Evolutionary conservation across 2,329 filamentous ascomycete genomes (phyloP).

Genomic region (Verticillium tricorpus): DNA sequence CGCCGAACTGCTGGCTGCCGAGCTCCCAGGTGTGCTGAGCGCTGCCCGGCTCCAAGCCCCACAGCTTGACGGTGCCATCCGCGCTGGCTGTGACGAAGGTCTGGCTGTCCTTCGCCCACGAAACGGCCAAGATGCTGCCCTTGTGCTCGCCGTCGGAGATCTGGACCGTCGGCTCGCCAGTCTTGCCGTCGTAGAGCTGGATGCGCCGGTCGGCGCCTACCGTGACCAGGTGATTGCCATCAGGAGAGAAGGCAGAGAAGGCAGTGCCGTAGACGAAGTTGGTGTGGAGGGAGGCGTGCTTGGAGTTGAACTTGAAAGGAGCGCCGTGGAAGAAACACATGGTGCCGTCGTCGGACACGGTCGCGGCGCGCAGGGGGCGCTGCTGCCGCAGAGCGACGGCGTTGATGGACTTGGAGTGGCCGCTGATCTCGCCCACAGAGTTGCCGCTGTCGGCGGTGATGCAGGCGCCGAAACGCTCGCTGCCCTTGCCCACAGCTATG

Average conservation of each 20-base stretch:
- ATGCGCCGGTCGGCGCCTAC: conserved; percentile 92
- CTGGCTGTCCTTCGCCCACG: conserved; percentile 84
- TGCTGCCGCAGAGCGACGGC: conserved; percentile 85
- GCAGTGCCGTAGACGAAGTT: conserved; percentile 85
- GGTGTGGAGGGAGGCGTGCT: conserved; percentile 71
- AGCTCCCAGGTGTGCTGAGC: conserved; percentile 79
- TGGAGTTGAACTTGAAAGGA: conserved; percentile 94
- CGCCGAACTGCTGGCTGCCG: conserved; percentile 90
- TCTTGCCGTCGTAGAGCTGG: conserved; percentile 95
- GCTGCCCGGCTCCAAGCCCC: conserved; percentile 80
- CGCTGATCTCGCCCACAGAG: conserved; percentile 88
- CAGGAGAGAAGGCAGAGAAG: conserved; percentile 89
- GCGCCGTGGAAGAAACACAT: conserved; percentile 91
- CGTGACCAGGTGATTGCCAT: conserved; percentile 75
- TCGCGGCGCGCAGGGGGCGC: conserved; percentile 85
- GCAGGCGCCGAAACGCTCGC: conserved; percentile 88
- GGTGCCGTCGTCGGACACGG: conserved; percentile 83
- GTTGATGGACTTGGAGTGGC: conserved; percentile 89
- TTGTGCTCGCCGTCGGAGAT: conserved; percentile 84
- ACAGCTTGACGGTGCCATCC: conserved; percentile 91
- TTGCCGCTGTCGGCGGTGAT: conserved; percentile 96
- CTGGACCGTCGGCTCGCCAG: conserved; percentile 72
- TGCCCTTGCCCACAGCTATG: conserved; percentile 92
- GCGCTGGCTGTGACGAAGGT: conserved; percentile 87
- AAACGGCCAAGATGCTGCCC: conserved; percentile 87